A percentile compares a stretch with the other conserved stretches of the same genome.
Conservation (phyloP, 1,284 basidiomycete genomes). For the Puccinia brachypodii region DNA sequence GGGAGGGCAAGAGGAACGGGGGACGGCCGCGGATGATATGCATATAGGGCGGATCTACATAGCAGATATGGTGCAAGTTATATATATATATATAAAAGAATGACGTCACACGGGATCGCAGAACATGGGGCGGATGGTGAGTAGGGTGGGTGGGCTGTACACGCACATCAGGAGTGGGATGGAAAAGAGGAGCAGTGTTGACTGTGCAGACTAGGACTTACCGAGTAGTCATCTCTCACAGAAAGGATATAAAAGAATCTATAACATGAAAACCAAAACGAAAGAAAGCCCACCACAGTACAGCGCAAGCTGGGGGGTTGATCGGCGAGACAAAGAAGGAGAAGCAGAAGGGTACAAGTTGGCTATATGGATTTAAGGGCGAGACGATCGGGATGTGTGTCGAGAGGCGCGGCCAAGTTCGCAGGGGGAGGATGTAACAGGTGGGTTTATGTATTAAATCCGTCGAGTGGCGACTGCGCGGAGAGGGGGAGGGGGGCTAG, state of each 20-base stretch:
- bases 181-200: background rate
- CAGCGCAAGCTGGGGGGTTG: background rate
- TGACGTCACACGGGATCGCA: background rate
- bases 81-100: background rate
- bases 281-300: background rate
- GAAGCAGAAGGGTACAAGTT: background rate
- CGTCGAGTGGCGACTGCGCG: background rate
- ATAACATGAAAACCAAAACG: background rate
- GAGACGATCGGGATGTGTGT: background rate
- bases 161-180: background rate
- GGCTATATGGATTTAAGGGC: background rate
- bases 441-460: conserved; percentile 5
- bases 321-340: background rate
- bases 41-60: background rate
- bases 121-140: conserved; percentile 4
- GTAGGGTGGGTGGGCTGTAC: background rate
- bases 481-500: conserved; percentile 1
- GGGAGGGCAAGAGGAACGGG: too few relatives aligned
- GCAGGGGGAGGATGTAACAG: background rate
- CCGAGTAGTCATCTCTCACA: conserved; percentile 11
- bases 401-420: background rate
- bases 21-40: background rate
- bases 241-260: background rate
- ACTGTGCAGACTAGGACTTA: conserved; percentile 3
- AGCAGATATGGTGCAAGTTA: background rate